These are phyloP conservation scores for Rosa hybrid DNA, from an alignment of 331 rosid genomes.

Conservation along the genomic window DNA sequence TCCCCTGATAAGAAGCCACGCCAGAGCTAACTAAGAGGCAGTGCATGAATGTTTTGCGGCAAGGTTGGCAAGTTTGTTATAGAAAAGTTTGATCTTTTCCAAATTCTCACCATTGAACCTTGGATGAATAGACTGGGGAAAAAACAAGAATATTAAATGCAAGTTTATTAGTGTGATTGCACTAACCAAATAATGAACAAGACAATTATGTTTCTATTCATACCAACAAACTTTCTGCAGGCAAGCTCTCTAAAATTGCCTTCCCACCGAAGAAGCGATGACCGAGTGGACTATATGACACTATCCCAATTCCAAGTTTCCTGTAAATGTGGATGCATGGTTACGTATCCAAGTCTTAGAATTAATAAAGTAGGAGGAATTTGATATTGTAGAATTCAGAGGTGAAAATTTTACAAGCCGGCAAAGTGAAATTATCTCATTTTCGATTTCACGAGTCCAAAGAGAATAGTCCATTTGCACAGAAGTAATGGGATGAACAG, in stretches of 20 bases:
- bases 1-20: constrained; percentile 66
- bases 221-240: constrained; percentile 33
- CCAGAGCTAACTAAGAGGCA: constrained; percentile 50
- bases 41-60: constrained; percentile 39
- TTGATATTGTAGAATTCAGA: neutral
- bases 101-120: constrained; percentile 55
- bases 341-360: neutral
- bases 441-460: constrained; percentile 68
- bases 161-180: neutral
- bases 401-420: constrained; percentile 33
- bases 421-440: constrained; percentile 62
- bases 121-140: constrained; percentile 31
- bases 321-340: constrained; percentile 16
- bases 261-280: constrained; percentile 82
- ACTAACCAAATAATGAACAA: neutral
- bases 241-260: constrained; percentile 52
- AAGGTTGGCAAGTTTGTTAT: constrained; percentile 35
- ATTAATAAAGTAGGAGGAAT: neutral
- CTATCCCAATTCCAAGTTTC: constrained; percentile 74
- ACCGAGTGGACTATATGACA: constrained; percentile 72
- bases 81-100: constrained; percentile 56
- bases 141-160: neutral
- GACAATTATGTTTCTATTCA: neutral
- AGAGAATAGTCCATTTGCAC: constrained; percentile 75
- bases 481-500: constrained; percentile 81